phyloP scores from a whole-genome alignment of 129 eudicot genomes.

The Flaveria sonorensis region DNA sequence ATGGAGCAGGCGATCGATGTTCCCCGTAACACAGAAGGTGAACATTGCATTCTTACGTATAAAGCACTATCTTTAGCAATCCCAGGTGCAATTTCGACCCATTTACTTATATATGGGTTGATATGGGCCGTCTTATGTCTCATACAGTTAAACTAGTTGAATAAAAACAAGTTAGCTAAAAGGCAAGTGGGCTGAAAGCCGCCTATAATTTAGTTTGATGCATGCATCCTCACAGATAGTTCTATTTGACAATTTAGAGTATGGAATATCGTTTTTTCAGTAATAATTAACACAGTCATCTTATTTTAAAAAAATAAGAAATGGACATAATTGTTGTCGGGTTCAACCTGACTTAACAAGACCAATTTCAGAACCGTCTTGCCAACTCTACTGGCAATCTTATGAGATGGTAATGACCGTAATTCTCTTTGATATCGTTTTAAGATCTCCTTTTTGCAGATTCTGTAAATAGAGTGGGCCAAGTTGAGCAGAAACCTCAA shows the following conservation, averaged over 20 bases:
- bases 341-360: not conserved
- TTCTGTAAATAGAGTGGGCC: slow-evolving; percentile 39
- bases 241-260: not conserved
- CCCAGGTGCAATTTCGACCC: not conserved
- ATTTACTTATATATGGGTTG: not conserved
- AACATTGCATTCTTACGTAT: slow-evolving; percentile 35
- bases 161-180: not conserved
- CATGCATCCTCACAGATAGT: not conserved
- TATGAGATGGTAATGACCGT: not conserved
- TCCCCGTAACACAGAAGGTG: slow-evolving; percentile 29
- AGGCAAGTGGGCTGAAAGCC: not conserved
- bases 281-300: not conserved
- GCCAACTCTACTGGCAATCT: not conserved
- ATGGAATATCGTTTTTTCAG: not conserved
- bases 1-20: slow-evolving; percentile 35
- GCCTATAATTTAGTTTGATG: not conserved
- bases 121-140: not conserved
- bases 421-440: not conserved
- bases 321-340: not conserved
- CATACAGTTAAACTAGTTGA: not conserved
- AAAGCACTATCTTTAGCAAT: not conserved
- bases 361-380: not conserved
- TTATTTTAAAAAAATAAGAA: not conserved
- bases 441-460: slow-evolving; percentile 35
- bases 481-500: slow-evolving; percentile 47